Evolutionary conservation across 768 basidiomycete genomes (phyloP).

Genomic region (Hericium rajendrae): DNA sequence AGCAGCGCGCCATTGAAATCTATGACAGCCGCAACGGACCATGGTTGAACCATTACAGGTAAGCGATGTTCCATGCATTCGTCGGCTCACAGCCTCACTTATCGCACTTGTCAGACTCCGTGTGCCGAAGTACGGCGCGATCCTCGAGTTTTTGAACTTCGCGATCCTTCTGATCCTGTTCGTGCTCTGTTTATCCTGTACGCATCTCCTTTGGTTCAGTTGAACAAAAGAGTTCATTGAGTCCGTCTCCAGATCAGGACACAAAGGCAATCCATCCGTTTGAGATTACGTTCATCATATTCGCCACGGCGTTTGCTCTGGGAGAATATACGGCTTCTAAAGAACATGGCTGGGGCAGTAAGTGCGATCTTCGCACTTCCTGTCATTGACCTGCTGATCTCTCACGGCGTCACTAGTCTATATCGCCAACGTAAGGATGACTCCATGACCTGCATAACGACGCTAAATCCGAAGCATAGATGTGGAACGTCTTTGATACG

Average conservation of each 20-base stretch:
- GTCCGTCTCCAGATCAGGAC: conserved; percentile 40
- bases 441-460: neutral
- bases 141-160: conserved; percentile 75
- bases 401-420: conserved; percentile 44
- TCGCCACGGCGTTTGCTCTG: conserved; percentile 68
- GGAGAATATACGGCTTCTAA: conserved; percentile 84
- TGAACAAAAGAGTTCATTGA: neutral
- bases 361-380: conserved; percentile 22
- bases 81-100: neutral
- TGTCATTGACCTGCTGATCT: conserved; percentile 1
- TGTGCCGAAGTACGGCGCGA: conserved; percentile 71
- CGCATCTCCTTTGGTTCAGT: conserved; percentile 5
- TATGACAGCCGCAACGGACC: conserved; percentile 61
- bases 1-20: conserved; percentile 60
- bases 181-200: conserved; percentile 66
- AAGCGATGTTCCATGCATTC: neutral
- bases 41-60: conserved; percentile 81
- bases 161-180: conserved; percentile 57
- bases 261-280: conserved; percentile 39
- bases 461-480: conserved; percentile 29
- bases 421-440: conserved; percentile 59
- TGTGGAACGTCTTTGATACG: conserved; percentile 89
- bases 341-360: conserved; percentile 83
- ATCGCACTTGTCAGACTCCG: conserved; percentile 43
- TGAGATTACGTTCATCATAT: conserved; percentile 68